phyloP scores from a whole-genome alignment of 257 asterid genomes.

The Solanum sejunctum region DNA sequence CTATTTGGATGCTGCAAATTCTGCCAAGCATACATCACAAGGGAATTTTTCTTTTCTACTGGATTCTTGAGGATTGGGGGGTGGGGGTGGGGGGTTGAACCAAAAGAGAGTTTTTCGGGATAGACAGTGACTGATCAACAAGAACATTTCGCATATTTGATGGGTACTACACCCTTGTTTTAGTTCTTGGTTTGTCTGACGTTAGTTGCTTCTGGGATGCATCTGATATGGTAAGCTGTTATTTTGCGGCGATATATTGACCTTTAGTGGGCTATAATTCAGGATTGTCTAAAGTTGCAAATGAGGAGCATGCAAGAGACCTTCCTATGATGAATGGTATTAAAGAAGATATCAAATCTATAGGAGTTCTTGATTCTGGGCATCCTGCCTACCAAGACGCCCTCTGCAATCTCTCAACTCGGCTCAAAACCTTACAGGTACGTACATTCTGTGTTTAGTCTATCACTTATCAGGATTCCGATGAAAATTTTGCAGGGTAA shows the following conservation, averaged over 20 bases:
- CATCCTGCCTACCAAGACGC: conserved; percentile 78
- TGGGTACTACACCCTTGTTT: background rate
- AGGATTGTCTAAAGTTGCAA: conserved; percentile 91
- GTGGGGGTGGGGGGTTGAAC: background rate
- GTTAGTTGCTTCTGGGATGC: background rate
- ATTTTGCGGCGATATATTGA: background rate
- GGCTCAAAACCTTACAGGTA: conserved; percentile 68
- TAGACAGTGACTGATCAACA: background rate
- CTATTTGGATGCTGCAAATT: background rate
- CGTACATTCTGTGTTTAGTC: conserved; percentile 10
- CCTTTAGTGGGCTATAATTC: conserved; percentile 3
- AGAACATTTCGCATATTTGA: background rate
- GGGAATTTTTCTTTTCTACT: background rate
- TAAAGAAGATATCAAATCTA: conserved; percentile 84
- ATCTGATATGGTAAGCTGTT: background rate
- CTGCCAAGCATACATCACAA: background rate
- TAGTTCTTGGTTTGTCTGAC: background rate
- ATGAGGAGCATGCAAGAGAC: conserved; percentile 78
- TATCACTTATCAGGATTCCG: background rate
- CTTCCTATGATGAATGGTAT: conserved; percentile 95
- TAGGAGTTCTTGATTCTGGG: conserved; percentile 72
- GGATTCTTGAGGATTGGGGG: background rate
- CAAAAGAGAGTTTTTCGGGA: background rate
- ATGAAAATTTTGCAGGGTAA: background rate
- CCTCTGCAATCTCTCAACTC: conserved; percentile 41